Percentiles rank a stretch among this genome's conserved stretches.
Evolutionary conservation across 352 stramenopile genomes (phyloP).

Genomic region (Pythium aquatile): DNA sequence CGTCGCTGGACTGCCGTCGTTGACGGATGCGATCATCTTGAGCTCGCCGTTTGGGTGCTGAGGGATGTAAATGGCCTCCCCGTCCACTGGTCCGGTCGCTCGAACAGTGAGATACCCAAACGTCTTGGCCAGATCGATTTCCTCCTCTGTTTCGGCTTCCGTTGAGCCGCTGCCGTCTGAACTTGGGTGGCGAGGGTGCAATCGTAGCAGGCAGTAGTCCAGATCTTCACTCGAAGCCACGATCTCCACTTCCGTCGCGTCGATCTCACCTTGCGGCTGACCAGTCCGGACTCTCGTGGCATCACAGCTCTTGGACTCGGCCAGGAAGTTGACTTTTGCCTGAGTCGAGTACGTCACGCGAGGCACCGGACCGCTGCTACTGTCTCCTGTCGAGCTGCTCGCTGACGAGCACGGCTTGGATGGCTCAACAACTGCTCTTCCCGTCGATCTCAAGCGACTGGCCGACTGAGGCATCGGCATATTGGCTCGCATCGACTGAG

Average conservation of each 20-base stretch:
- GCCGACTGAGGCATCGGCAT: neutral
- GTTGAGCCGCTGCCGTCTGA: slow-evolving; percentile 1
- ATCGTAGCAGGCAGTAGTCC: slow-evolving; percentile 58
- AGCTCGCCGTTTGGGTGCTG: slow-evolving; percentile 62
- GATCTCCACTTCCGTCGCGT: slow-evolving; percentile 38
- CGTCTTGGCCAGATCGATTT: slow-evolving; percentile 31
- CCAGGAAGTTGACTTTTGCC: slow-evolving; percentile 54
- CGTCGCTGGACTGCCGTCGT: slow-evolving; percentile 40
- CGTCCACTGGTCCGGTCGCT: slow-evolving; percentile 36
- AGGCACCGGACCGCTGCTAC: neutral
- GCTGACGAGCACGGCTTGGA: neutral
- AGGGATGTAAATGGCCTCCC: slow-evolving; percentile 61
- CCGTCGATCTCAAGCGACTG: neutral
- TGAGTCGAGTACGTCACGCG: slow-evolving; percentile 10
- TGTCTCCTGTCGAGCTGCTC: neutral
- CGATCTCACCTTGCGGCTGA: slow-evolving; percentile 39
- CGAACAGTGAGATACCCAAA: slow-evolving; percentile 57
- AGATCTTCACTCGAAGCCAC: slow-evolving; percentile 42
- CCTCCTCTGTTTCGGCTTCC: neutral
- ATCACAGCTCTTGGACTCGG: slow-evolving; percentile 47
- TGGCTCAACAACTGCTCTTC: neutral
- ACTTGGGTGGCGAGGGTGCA: slow-evolving; percentile 30
- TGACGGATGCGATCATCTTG: slow-evolving; percentile 52
- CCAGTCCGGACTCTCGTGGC: slow-evolving; percentile 28
- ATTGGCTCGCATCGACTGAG: neutral